A percentile compares a stretch with the other conserved stretches of the same genome.
phyloP scores from a whole-genome alignment of 257 asterid species.

The Nyctanthes arbortristis region DNA sequence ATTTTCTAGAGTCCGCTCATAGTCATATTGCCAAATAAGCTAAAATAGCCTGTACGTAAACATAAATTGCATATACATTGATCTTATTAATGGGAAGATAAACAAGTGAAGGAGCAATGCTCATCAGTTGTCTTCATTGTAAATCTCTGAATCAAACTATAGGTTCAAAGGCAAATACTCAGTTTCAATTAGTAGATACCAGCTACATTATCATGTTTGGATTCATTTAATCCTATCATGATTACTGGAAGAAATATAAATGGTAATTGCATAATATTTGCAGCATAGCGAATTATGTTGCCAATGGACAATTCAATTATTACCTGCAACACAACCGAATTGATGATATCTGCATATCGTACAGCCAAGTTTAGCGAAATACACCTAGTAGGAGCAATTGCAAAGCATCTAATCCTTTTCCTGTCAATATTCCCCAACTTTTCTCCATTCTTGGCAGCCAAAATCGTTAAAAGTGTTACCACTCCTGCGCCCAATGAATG shows the following conservation, averaged over 20 bases:
- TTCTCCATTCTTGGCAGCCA: conserved; percentile 74
- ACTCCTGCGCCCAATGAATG: conserved; percentile 99
- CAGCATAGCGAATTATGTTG: conserved; percentile 6
- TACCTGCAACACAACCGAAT: conserved; percentile 95
- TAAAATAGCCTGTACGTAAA: background rate
- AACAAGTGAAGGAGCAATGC: too few relatives aligned
- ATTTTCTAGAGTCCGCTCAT: background rate
- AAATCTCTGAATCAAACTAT: too few relatives aligned
- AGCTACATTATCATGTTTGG: too few relatives aligned
- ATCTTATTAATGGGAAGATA: too few relatives aligned
- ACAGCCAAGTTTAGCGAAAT: conserved; percentile 93
- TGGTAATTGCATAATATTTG: background rate
- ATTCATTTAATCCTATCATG: too few relatives aligned
- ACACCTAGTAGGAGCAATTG: conserved; percentile 96
- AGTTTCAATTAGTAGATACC: too few relatives aligned
- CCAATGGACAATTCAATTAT: background rate
- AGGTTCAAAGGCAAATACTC: too few relatives aligned
- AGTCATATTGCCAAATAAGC: background rate
- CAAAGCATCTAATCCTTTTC: conserved; percentile 84
- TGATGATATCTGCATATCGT: conserved; percentile 90
- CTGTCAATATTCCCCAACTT: conserved; percentile 73
- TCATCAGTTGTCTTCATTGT: too few relatives aligned
- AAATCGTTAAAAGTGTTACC: conserved; percentile 74
- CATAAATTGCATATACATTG: background rate
- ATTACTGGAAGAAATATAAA: too few relatives aligned